These are phyloP conservation scores for Metschnikowia arizonensis DNA, from an alignment of 805 yeast genomes.

Conservation along the genomic window DNA sequence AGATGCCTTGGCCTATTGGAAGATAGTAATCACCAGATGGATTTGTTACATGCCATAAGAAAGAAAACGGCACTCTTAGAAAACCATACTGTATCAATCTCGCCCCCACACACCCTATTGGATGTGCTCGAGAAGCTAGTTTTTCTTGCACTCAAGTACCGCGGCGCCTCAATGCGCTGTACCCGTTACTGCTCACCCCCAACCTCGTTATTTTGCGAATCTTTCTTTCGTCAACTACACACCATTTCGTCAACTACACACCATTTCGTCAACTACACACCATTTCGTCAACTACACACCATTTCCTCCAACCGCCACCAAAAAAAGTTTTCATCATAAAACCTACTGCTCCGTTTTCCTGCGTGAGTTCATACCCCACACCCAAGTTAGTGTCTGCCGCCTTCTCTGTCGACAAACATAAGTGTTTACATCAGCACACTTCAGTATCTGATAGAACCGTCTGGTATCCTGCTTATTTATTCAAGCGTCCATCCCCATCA, in stretches of 20 bases:
- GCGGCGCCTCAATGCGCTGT: neutral
- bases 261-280: neutral
- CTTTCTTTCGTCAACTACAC: too few species aligned
- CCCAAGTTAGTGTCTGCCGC: neutral
- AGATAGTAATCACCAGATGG: too few species aligned
- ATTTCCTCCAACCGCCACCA: neutral
- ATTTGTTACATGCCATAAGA: too few species aligned
- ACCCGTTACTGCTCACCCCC: neutral
- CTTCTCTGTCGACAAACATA: neutral
- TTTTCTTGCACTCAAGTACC: conserved; percentile 2
- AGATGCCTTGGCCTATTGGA: neutral
- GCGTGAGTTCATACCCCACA: neutral
- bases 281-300: neutral
- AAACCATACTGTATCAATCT: neutral
- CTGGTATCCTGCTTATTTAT: neutral
- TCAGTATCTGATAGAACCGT: neutral
- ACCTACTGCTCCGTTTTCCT: neutral
- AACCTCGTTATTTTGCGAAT: conserved; percentile 3
- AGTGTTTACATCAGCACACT: neutral
- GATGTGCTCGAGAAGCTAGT: neutral
- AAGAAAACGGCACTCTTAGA: neutral
- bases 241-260: too few species aligned
- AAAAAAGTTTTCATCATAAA: neutral
- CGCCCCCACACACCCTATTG: too few species aligned
- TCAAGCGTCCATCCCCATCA: neutral